These are phyloP conservation scores for Cucurbita pepo DNA, from an alignment of 306 rosid species.

Conservation along the genomic window DNA sequence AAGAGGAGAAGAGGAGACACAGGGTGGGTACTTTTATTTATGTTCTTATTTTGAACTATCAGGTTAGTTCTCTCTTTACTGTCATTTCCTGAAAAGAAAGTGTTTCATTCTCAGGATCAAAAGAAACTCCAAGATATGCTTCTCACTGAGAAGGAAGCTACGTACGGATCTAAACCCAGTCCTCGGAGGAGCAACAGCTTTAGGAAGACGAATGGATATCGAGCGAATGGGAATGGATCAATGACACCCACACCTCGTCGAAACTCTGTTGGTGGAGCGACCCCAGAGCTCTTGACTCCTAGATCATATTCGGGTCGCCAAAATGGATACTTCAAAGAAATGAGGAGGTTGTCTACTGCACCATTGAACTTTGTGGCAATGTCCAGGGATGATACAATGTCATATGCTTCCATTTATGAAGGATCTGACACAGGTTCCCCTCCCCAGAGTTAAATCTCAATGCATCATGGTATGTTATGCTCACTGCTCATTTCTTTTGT, in stretches of 20 bases:
- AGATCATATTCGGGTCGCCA: slow-evolving; percentile 86
- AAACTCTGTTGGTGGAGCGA: slow-evolving; percentile 49
- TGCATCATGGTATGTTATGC: not conserved
- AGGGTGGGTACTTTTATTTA: slow-evolving; percentile 31
- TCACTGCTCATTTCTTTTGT: not conserved
- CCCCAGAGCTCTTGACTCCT: slow-evolving; percentile 73
- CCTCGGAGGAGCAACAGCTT: slow-evolving; percentile 79
- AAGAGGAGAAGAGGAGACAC: slow-evolving; percentile 63
- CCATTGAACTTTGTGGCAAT: slow-evolving; percentile 82
- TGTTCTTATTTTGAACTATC: not conserved
- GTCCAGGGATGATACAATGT: slow-evolving; percentile 83
- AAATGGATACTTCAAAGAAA: slow-evolving; percentile 76
- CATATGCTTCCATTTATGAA: slow-evolving; percentile 55
- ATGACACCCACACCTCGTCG: slow-evolving; percentile 88
- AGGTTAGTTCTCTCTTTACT: not conserved
- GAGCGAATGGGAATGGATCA: slow-evolving; percentile 66
- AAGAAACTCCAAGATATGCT: slow-evolving; percentile 93
- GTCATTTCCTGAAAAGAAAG: not conserved
- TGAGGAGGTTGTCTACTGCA: slow-evolving; percentile 68
- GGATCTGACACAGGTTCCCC: slow-evolving; percentile 88
- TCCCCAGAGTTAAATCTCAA: slow-evolving; percentile 30
- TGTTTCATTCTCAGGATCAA: slow-evolving; percentile 44
- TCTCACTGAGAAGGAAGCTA: slow-evolving; percentile 79
- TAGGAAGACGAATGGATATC: slow-evolving; percentile 59
- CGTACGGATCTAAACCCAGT: slow-evolving; percentile 85